Base-by-base conservation (phyloP, 2,329 filamentous ascomycete species). In the Chrysoporthe cubensis region DNA sequence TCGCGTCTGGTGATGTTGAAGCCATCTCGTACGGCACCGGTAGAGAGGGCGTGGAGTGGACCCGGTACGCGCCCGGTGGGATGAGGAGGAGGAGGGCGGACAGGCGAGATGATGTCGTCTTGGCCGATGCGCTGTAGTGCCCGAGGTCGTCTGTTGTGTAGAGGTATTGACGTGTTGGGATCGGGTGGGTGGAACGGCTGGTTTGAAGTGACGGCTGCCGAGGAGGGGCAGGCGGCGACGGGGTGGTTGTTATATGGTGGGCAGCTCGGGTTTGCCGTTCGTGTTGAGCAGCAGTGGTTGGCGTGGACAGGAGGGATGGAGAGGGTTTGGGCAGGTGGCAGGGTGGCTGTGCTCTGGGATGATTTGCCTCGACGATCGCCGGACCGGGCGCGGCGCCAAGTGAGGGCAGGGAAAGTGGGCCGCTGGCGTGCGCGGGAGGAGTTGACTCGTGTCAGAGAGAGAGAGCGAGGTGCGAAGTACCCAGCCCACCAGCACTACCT, bases 1-100 rank as follows among this genome's bases (percentile, higher is more conserved):
- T 71, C 34, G 69, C 62, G 2, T 72, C 71, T 67, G 71, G 68
- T n/a, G 66, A 66, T 59, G 64, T 21, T 11, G 68, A 65, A 37
- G 68, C 58, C 71, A 72, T 72, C 18, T 48, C 62, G 66, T 63
- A 56, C 52, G 64, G 62, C 44, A 62, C 34, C 46, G 54, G 50
- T 65, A 11, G 43, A 11, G 43, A 5, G 58, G 16, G 43, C 65
- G 34, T 26, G 18, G 43, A 54, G 48, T 48, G 34, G 60, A 18
- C 42, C 16, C 4, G 18, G n/a, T 59, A 18, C 8, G 16, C n/a
- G 43, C 34, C n/a, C 40, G 16, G 9, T 6, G 37, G 37, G 37
- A 40, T 40, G 46, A 26, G 26, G 26, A 40, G 6, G 37, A 40
- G 5, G 37, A 40, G 37, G 37, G 4, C 11, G 60, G 26, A 26